Percentiles rank a stretch among this genome's conserved stretches.
Conservation (phyloP, 2,329 filamentous ascomycete genomes). For the Colletotrichum lindemuthianum region DNA sequence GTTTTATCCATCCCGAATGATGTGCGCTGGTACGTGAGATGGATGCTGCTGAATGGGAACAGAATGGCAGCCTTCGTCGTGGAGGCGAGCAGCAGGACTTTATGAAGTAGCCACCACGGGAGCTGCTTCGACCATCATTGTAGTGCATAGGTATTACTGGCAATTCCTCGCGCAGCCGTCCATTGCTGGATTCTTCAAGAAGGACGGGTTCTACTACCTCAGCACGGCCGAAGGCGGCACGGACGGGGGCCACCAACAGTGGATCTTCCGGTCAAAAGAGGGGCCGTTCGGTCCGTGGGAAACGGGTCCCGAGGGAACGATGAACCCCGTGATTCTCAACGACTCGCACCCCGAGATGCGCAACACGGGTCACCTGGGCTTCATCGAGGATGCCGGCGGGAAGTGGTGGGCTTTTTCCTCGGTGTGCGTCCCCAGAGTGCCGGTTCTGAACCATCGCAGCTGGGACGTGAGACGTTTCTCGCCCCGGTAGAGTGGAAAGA, state of each 20-base stretch:
- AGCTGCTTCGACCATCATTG: too few species aligned
- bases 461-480: conserved; percentile 21
- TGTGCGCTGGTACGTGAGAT: too few species aligned
- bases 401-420: conserved; percentile 53
- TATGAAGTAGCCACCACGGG: too few species aligned
- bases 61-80: too few species aligned
- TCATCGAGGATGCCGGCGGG: conserved; percentile 46
- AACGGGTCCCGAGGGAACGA: not conserved
- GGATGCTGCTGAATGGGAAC: too few species aligned
- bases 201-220: conserved; percentile 58
- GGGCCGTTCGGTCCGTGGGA: conserved; percentile 49
- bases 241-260: conserved; percentile 44
- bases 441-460: not conserved
- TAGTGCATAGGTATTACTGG: too few species aligned
- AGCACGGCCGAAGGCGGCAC: conserved; percentile 60
- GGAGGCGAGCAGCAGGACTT: too few species aligned
- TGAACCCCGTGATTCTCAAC: conserved; percentile 26
- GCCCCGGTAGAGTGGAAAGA: conserved; percentile 6
- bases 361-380: conserved; percentile 45
- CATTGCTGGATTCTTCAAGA: too few species aligned
- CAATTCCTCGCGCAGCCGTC: too few species aligned
- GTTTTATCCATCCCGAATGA: too few species aligned
- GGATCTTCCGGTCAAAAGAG: conserved; percentile 48
- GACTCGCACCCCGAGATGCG: conserved; percentile 50
- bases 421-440: not conserved